These are phyloP conservation scores for Poa annua DNA, from an alignment of 176 grass and related monocot species.

Conservation along the genomic window DNA sequence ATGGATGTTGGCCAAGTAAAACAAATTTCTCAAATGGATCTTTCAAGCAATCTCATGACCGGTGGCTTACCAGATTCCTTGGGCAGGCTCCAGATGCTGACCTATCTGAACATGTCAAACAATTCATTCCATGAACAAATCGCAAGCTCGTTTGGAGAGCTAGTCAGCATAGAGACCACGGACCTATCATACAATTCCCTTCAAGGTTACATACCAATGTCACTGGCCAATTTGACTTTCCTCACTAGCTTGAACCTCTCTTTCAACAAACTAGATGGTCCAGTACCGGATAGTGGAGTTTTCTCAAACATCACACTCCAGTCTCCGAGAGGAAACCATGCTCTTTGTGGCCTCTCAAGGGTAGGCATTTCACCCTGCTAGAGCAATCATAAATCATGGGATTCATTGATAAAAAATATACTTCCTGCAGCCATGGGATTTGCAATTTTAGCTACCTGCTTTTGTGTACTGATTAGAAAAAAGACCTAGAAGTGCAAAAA, in stretches of 20 bases:
- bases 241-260: conserved; percentile 49
- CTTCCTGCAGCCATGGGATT: conserved; percentile 16
- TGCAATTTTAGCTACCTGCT: conserved; percentile 21
- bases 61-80: conserved; percentile 42
- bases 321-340: conserved; percentile 22
- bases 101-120: conserved; percentile 35
- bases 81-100: conserved; percentile 41
- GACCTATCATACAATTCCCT: conserved; percentile 53
- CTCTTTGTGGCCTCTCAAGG: conserved; percentile 1
- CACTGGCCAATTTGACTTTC: conserved; percentile 44
- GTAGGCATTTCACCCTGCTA: conserved; percentile 20
- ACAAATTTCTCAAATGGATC: conserved; percentile 38
- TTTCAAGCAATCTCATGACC: conserved; percentile 35
- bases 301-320: conserved; percentile 28
- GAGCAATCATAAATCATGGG: neutral
- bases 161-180: conserved; percentile 37
- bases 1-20: conserved; percentile 36
- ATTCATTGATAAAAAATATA: neutral
- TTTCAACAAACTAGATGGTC: conserved; percentile 41
- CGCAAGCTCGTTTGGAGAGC: conserved; percentile 36
- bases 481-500: conserved; percentile 1
- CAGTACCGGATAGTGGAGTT: conserved; percentile 18
- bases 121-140: conserved; percentile 47
- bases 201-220: conserved; percentile 35
- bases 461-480: conserved; percentile 26